phyloP scores from a whole-genome alignment of 2,329 filamentous ascomycete genomes.

The Diaporthe nobilis region DNA sequence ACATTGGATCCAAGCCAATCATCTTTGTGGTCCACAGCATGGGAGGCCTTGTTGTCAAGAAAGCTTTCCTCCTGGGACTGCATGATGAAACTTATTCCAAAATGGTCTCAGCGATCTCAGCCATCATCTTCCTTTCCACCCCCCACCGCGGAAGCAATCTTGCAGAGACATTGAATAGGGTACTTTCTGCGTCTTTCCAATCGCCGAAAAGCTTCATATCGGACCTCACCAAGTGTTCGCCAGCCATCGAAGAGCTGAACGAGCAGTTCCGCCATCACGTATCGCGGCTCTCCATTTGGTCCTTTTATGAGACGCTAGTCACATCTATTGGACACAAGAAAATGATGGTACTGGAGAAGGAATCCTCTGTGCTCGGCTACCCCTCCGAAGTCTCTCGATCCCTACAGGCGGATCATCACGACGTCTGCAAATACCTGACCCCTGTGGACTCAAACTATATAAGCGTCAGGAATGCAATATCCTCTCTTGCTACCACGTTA shows the following conservation, averaged over 20 bases:
- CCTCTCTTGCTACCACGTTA: no score
- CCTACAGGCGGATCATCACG: conserved; percentile 10
- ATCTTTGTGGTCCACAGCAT: conserved; percentile 21
- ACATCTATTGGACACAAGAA: not conserved
- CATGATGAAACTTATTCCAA: conserved; percentile 39
- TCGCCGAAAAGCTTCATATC: not conserved
- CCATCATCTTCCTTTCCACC: conserved; percentile 51
- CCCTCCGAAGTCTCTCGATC: not conserved
- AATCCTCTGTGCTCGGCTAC: not conserved
- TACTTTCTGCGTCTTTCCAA: conserved; percentile 37
- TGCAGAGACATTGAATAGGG: conserved; percentile 49
- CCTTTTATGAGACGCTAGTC: not conserved
- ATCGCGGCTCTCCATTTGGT: not conserved
- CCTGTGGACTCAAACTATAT: no score
- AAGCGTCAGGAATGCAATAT: no score
- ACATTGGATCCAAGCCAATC: not conserved
- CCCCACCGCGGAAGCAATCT: conserved; percentile 52
- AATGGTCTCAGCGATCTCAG: not conserved
- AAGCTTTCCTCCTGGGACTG: conserved; percentile 43
- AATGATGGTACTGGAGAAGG: not conserved
- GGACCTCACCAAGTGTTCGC: not conserved
- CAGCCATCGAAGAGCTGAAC: not conserved
- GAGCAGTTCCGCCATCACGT: not conserved
- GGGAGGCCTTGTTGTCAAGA: conserved; percentile 13
- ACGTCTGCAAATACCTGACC: not conserved